Evolutionary conservation across 2,329 filamentous ascomycete genomes (phyloP).

Genomic region (Ophiocordyceps camponoti-leonardi): DNA sequence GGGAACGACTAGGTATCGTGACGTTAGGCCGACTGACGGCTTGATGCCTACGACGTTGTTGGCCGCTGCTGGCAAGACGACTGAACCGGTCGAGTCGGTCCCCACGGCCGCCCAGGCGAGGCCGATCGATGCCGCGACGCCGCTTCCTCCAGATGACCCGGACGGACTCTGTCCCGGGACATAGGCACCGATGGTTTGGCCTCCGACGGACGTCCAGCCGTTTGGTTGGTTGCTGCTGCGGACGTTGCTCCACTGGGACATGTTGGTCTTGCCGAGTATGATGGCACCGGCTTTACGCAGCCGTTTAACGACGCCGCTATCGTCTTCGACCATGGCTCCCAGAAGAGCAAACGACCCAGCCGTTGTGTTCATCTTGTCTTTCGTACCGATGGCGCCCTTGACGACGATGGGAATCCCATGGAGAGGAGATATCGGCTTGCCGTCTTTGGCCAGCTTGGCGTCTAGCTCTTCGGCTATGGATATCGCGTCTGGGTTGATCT

Average conservation of each 20-base stretch:
- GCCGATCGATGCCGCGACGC: conserved; percentile 26
- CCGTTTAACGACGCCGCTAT: conserved; percentile 41
- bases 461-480: conserved; percentile 19
- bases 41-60: conserved; percentile 52
- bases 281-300: conserved; percentile 43
- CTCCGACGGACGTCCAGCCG: conserved; percentile 49
- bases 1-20: conserved; percentile 44
- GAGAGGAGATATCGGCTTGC: conserved; percentile 22
- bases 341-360: conserved; percentile 46
- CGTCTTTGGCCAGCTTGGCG: conserved; percentile 12
- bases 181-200: conserved; percentile 45
- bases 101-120: conserved; percentile 4
- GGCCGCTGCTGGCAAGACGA: conserved; percentile 31
- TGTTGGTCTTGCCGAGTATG: conserved; percentile 48
- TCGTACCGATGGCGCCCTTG: conserved; percentile 51
- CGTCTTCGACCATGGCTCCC: conserved; percentile 34
- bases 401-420: conserved; percentile 49
- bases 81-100: conserved; percentile 39
- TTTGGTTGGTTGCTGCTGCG: conserved; percentile 37
- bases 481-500: conserved; percentile 21
- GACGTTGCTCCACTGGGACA: conserved; percentile 49
- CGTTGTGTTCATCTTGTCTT: conserved; percentile 43
- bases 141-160: conserved; percentile 45
- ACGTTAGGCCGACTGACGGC: conserved; percentile 48
- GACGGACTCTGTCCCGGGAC: conserved; percentile 42